A percentile compares a stretch with the other conserved stretches of the same genome.
These are phyloP conservation scores for Rubroshorea leprosula DNA, from an alignment of 345 rosid species.

Conservation along the genomic window DNA sequence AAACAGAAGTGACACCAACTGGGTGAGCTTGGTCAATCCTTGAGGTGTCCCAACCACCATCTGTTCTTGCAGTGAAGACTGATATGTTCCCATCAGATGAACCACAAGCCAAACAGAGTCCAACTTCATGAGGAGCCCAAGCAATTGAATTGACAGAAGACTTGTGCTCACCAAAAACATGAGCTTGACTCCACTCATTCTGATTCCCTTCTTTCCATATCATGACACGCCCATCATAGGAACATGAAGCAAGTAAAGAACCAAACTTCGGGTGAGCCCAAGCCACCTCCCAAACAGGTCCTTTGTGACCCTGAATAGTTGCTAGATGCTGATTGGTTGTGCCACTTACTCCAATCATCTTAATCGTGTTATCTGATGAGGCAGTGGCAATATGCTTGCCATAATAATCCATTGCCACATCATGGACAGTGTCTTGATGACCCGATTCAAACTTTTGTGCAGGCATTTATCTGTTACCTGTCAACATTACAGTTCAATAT, in stretches of 20 bases:
- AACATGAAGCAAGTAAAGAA: slow-evolving; percentile 15
- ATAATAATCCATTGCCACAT: slow-evolving; percentile 17
- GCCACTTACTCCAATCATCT: slow-evolving; percentile 14
- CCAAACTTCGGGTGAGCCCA: slow-evolving; percentile 19
- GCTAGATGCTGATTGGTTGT: slow-evolving; percentile 12
- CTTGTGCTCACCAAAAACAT: slow-evolving; percentile 15
- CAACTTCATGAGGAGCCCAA: slow-evolving; percentile 18
- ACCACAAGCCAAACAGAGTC: slow-evolving; percentile 17
- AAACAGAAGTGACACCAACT: slow-evolving; percentile 13
- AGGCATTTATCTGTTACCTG: slow-evolving; percentile 3
- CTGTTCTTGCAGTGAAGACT: slow-evolving; percentile 12
- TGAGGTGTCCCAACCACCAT: slow-evolving; percentile 15
- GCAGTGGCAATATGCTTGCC: slow-evolving; percentile 15
- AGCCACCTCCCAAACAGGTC: slow-evolving; percentile 18
- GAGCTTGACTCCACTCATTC: slow-evolving; percentile 16
- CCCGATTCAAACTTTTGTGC: slow-evolving; percentile 15
- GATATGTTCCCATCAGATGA: slow-evolving; percentile 18
- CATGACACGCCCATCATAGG: slow-evolving; percentile 14
- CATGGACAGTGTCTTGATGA: slow-evolving; percentile 16
- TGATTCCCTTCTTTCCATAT: slow-evolving; percentile 17
- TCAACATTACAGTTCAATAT: not conserved
- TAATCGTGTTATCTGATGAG: slow-evolving; percentile 13
- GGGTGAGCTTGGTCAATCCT: slow-evolving; percentile 10
- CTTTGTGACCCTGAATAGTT: slow-evolving; percentile 8
- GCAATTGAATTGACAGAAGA: slow-evolving; percentile 17